phyloP scores from a whole-genome alignment of 768 basidiomycete genomes.

The Botryobasidium botryosum region DNA sequence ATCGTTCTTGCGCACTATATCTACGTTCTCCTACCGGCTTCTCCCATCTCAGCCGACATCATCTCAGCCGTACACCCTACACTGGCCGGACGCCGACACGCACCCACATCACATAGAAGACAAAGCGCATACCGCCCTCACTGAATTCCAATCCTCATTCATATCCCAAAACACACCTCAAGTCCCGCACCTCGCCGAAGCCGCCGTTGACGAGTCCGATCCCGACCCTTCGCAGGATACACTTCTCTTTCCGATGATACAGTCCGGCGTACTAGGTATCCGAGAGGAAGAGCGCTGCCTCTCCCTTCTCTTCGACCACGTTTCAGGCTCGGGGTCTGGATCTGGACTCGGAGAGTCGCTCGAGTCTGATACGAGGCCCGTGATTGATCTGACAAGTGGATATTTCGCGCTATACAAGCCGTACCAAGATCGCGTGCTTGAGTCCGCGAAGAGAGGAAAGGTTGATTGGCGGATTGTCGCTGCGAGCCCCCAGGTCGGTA shows the following conservation, averaged over 20 bases:
- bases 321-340: constrained; percentile 15
- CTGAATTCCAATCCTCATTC: constrained; percentile 32
- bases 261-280: constrained; percentile 75
- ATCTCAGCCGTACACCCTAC: constrained; percentile 30
- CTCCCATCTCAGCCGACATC: constrained; percentile 9
- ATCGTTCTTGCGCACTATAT: constrained; percentile 51
- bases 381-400: constrained; percentile 72
- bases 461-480: constrained; percentile 57
- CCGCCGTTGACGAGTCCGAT: neutral
- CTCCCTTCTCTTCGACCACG: constrained; percentile 36
- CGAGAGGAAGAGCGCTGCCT: constrained; percentile 68
- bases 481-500: constrained; percentile 65
- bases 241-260: constrained; percentile 64
- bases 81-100: constrained; percentile 47
- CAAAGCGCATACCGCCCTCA: constrained; percentile 39
- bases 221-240: no score
- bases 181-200: neutral
- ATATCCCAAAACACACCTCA: neutral
- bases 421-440: constrained; percentile 56
- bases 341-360: neutral
- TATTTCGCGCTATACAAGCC: constrained; percentile 78
- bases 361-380: neutral
- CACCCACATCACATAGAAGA: constrained; percentile 56
- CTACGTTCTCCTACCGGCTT: constrained; percentile 56
- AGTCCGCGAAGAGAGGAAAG: constrained; percentile 23